A percentile compares a stretch with the other conserved stretches of the same genome.
phyloP scores from a whole-genome alignment of 768 basidiomycete genomes.

The Candolleomyces efflorescens region DNA sequence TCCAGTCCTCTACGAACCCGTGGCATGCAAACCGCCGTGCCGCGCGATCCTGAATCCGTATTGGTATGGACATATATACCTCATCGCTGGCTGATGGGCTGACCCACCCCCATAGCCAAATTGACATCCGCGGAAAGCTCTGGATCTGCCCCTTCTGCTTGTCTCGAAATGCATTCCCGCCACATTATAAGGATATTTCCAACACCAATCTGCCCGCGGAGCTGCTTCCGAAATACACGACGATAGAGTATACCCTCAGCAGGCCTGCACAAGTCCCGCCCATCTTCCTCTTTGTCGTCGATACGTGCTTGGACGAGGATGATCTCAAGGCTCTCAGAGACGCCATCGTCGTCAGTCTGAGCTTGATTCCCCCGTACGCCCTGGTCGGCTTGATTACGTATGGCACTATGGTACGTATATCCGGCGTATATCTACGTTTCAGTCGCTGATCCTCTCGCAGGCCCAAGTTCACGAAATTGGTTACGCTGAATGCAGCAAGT shows the following conservation, averaged over 20 bases:
- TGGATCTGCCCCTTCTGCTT: conserved; percentile 99
- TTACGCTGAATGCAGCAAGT: conserved; percentile 93
- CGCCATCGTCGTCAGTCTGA: conserved; percentile 91
- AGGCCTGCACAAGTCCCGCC: conserved; percentile 91
- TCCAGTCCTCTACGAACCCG: conserved; percentile 95
- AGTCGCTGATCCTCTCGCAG: conserved; percentile 33
- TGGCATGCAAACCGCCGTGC: conserved; percentile 97
- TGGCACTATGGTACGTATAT: conserved; percentile 83
- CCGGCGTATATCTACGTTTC: neutral
- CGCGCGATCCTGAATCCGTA: conserved; percentile 97
- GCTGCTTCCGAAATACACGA: conserved; percentile 96
- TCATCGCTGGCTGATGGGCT: conserved; percentile 5
- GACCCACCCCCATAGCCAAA: conserved; percentile 65
- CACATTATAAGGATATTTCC: conserved; percentile 98
- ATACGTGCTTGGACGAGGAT: conserved; percentile 94
- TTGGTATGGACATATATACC: conserved; percentile 56
- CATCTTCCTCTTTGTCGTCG: conserved; percentile 95
- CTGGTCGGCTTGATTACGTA: conserved; percentile 94
- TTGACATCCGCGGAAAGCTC: conserved; percentile 96
- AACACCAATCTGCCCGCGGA: conserved; percentile 96
- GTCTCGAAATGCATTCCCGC: conserved; percentile 93
- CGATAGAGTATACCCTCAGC: conserved; percentile 98
- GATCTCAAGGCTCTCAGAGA: conserved; percentile 95
- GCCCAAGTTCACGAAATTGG: conserved; percentile 98
- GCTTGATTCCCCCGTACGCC: conserved; percentile 88